These are phyloP conservation scores for Fusarium transvaalense DNA, from an alignment of 2,329 filamentous ascomycete genomes.

Conservation along the genomic window DNA sequence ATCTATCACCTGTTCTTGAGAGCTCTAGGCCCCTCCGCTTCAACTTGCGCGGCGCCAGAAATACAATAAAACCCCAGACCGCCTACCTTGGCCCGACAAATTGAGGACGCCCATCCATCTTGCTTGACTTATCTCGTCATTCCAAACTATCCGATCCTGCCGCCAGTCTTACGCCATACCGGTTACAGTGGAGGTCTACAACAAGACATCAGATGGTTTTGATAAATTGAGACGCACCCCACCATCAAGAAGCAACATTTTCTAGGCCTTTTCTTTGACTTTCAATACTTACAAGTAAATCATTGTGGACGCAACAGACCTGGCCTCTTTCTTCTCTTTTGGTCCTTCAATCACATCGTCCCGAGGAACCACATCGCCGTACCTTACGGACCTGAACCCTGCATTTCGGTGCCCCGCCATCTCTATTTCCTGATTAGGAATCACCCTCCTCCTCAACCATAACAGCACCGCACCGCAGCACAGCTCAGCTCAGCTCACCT, in stretches of 20 bases:
- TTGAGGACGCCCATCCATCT: conserved; percentile 34
- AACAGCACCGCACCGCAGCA: not conserved
- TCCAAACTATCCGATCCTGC: conserved; percentile 34
- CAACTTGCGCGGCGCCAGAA: conserved; percentile 36
- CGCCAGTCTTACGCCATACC: conserved; percentile 33
- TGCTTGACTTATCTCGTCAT: conserved; percentile 30
- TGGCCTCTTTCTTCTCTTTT: not conserved
- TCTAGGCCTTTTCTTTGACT: not conserved
- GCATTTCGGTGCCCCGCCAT: conserved; percentile 36
- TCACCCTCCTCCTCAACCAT: conserved; percentile 14
- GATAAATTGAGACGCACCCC: conserved; percentile 32
- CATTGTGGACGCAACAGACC: not conserved
- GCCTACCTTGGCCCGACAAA: conserved; percentile 38
- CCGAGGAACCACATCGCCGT: conserved; percentile 36
- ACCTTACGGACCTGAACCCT: conserved; percentile 41
- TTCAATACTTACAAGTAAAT: not conserved
- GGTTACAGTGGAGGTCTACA: conserved; percentile 6
- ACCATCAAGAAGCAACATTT: conserved; percentile 6
- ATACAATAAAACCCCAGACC: conserved; percentile 47
- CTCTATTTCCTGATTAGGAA: conserved; percentile 32
- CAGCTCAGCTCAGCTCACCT: conserved; percentile 4
- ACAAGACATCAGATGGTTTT: conserved; percentile 11
- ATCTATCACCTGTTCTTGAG: conserved; percentile 35
- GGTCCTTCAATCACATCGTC: conserved; percentile 31
- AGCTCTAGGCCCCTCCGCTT: conserved; percentile 38